These are phyloP conservation scores for Boletus sp. DNA, from an alignment of 768 basidiomycete genomes.

Conservation along the genomic window DNA sequence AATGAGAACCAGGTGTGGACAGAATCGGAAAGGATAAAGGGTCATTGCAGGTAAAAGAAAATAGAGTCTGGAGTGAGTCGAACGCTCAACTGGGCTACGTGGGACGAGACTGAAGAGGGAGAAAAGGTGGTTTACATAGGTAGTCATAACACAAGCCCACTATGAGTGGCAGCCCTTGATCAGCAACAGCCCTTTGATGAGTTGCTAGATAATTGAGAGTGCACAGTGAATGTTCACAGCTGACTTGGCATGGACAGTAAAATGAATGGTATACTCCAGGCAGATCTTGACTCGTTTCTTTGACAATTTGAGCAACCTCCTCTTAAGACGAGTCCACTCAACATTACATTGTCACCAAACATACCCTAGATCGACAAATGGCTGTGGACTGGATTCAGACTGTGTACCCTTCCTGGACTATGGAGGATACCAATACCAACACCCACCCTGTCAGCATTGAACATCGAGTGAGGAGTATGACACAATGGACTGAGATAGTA, in stretches of 20 bases:
- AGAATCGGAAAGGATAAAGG: too few relatives aligned
- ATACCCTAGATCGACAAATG: slow-evolving; percentile 9
- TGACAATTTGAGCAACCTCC: slow-evolving; percentile 43
- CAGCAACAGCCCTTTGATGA: slow-evolving; percentile 53
- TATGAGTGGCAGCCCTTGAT: slow-evolving; percentile 58
- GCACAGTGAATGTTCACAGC: neutral
- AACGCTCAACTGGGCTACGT: too few relatives aligned
- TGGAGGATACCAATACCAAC: neutral
- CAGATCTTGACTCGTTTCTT: slow-evolving; percentile 52
- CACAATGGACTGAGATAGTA: too few relatives aligned
- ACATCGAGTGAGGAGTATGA: too few relatives aligned
- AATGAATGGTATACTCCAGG: slow-evolving; percentile 55
- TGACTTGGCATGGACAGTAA: neutral
- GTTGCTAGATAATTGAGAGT: slow-evolving; percentile 38
- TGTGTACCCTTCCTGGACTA: slow-evolving; percentile 14
- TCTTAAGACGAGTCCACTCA: slow-evolving; percentile 44
- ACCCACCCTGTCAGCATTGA: neutral
- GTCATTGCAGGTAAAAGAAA: too few relatives aligned
- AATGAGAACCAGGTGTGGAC: too few relatives aligned
- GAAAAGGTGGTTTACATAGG: too few relatives aligned
- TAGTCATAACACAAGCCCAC: too few relatives aligned
- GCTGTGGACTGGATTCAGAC: slow-evolving; percentile 7
- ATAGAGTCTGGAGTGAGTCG: too few relatives aligned
- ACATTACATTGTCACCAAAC: slow-evolving; percentile 31
- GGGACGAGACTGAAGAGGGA: too few relatives aligned